These are phyloP conservation scores for Trichoderma polysporum DNA, from an alignment of 2,329 filamentous ascomycete genomes.

Conservation along the genomic window DNA sequence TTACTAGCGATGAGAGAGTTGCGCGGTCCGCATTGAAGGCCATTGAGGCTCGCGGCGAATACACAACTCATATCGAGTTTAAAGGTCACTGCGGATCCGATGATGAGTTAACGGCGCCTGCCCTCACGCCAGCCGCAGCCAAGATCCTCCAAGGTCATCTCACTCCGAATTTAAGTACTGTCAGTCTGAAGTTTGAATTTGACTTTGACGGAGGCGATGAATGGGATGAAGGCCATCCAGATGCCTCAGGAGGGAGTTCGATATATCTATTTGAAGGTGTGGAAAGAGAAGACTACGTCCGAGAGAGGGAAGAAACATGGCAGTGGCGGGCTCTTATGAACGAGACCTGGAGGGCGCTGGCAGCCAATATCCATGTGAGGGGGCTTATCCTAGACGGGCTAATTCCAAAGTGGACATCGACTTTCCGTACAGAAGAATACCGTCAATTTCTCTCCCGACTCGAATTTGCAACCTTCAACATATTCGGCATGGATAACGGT, in stretches of 20 bases:
- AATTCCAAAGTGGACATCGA: not conserved
- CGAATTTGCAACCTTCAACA: not conserved
- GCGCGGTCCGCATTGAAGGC: not conserved
- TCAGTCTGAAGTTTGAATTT: not conserved
- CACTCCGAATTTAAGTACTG: not conserved
- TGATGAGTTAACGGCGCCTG: not conserved
- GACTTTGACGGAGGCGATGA: not conserved
- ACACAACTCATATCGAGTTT: not conserved
- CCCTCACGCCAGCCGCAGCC: not conserved
- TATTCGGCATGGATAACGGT: slow-evolving; percentile 2
- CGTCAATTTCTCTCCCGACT: slow-evolving; percentile 2
- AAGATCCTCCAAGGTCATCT: not conserved
- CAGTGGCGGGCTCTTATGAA: slow-evolving; percentile 8
- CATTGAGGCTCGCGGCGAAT: not conserved
- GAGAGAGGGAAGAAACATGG: not conserved
- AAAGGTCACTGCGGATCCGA: not conserved
- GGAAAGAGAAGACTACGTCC: not conserved
- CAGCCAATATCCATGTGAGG: not conserved
- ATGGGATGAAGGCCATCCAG: not conserved
- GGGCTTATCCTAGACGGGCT: not conserved
- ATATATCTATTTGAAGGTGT: not conserved
- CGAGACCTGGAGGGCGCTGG: slow-evolving; percentile 1
- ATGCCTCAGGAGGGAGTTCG: not conserved
- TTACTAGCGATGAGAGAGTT: not conserved
- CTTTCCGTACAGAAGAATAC: slow-evolving; percentile 3